phyloP scores from a whole-genome alignment of 2,329 filamentous ascomycete genomes.

The Fusarium brevicatenulatum region DNA sequence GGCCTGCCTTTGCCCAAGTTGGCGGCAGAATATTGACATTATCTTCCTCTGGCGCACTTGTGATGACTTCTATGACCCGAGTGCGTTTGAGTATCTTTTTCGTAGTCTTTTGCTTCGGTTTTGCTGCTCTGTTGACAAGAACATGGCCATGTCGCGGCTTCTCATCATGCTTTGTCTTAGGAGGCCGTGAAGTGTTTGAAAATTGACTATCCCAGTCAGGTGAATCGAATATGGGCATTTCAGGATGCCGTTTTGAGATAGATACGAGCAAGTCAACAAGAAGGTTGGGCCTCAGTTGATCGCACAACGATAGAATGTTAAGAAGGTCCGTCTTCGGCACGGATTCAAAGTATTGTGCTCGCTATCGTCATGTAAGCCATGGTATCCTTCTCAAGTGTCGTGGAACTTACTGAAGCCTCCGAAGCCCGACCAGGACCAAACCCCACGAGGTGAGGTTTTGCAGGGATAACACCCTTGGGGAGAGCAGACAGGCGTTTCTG shows the following conservation, averaged over 20 bases:
- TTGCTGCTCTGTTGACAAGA: constrained; percentile 40
- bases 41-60: constrained; percentile 44
- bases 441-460: constrained; percentile 52
- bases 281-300: constrained; percentile 54
- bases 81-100: constrained; percentile 49
- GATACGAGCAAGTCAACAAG: constrained; percentile 55
- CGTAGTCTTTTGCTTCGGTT: constrained; percentile 47
- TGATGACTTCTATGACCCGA: constrained; percentile 42
- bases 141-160: constrained; percentile 48
- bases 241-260: constrained; percentile 55
- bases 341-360: constrained; percentile 52
- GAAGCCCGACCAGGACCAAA: constrained; percentile 51
- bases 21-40: constrained; percentile 49
- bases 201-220: constrained; percentile 53
- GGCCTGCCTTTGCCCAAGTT: constrained; percentile 54
- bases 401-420: constrained; percentile 48
- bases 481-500: constrained; percentile 48
- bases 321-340: constrained; percentile 53
- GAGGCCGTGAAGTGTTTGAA: constrained; percentile 14
- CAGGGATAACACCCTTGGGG: constrained; percentile 47
- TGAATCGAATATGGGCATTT: constrained; percentile 55
- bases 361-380: constrained; percentile 40
- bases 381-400: not conserved
- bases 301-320: constrained; percentile 54
- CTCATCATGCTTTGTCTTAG: constrained; percentile 32